These are phyloP conservation scores for Andrographis paniculata DNA, from an alignment of 305 asterid species.

Conservation along the genomic window DNA sequence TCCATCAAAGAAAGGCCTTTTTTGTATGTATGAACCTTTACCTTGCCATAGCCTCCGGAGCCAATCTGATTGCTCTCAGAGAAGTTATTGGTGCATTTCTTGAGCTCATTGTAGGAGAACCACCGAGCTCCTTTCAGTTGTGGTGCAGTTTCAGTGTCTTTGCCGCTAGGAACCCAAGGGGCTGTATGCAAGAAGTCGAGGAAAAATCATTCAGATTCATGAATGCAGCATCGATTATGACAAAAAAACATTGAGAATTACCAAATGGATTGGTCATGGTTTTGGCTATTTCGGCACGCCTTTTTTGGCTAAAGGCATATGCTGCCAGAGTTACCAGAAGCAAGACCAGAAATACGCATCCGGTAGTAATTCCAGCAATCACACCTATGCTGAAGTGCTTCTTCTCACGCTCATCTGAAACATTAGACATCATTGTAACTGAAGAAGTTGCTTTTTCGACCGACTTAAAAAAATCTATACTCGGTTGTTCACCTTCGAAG, in stretches of 20 bases:
- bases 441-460: no score
- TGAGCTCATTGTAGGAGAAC: constrained; percentile 8
- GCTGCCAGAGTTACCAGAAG: neutral
- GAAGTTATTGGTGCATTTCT: constrained; percentile 9
- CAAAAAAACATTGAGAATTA: neutral
- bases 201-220: neutral
- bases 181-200: neutral
- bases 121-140: constrained; percentile 7
- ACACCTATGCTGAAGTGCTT: neutral
- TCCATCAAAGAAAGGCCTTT: no score
- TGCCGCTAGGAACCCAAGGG: neutral
- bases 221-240: neutral
- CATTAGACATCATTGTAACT: neutral
- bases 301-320: neutral
- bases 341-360: neutral
- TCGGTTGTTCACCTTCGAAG: neutral
- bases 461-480: no score
- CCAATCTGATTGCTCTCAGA: constrained; percentile 6
- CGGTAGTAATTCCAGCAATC: neutral
- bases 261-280: neutral
- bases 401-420: neutral
- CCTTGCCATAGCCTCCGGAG: constrained; percentile 14
- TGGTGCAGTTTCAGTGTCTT: neutral
- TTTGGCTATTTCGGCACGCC: neutral
- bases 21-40: no score